Percentiles rank a stretch among this genome's conserved stretches.
Evolutionary conservation across 495 filamentous ascomycete species (phyloP).

Genomic region (Hamigera avellanea): DNA sequence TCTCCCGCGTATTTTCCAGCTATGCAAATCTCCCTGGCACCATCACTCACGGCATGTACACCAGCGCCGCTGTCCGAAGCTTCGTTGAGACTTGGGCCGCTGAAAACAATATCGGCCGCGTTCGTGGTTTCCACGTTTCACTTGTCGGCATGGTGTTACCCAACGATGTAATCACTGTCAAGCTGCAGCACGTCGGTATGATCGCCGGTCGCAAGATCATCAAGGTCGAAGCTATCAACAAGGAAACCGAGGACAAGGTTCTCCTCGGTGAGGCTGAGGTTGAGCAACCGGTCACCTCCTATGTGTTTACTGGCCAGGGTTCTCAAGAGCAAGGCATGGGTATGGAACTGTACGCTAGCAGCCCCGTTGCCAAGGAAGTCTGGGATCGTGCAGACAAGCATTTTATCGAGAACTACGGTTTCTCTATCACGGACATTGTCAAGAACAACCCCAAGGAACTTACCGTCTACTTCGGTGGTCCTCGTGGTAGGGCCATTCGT

Average conservation of each 20-base stretch:
- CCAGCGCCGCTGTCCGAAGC: constrained; percentile 91
- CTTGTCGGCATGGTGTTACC: constrained; percentile 97
- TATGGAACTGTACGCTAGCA: constrained; percentile 95
- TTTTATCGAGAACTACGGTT: constrained; percentile 97
- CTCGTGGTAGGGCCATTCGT: constrained; percentile 91
- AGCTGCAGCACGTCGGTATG: constrained; percentile 95
- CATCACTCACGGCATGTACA: constrained; percentile 99
- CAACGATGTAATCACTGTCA: constrained; percentile 87
- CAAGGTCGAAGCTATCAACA: constrained; percentile 90
- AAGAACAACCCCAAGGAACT: constrained; percentile 99
- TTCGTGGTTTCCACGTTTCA: constrained; percentile 89
- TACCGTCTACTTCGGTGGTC: constrained; percentile 95
- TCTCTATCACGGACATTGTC: constrained; percentile 96
- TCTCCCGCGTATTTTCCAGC: constrained; percentile 87
- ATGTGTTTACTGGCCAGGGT: constrained; percentile 97
- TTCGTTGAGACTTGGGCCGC: constrained; percentile 99
- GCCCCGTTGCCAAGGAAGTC: constrained; percentile 86
- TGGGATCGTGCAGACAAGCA: constrained; percentile 98
- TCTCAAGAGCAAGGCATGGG: constrained; percentile 99
- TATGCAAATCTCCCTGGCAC: constrained; percentile 93
- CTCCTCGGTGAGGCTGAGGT: constrained; percentile 92
- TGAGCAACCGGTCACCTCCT: constrained; percentile 93
- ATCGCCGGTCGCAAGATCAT: constrained; percentile 97
- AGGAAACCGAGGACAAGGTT: constrained; percentile 91
- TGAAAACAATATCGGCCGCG: constrained; percentile 95